Percentiles rank a stretch among this genome's conserved stretches.
These are phyloP conservation scores for Carex myosuroides DNA, from an alignment of 176 grass and related monocot species.

Conservation along the genomic window DNA sequence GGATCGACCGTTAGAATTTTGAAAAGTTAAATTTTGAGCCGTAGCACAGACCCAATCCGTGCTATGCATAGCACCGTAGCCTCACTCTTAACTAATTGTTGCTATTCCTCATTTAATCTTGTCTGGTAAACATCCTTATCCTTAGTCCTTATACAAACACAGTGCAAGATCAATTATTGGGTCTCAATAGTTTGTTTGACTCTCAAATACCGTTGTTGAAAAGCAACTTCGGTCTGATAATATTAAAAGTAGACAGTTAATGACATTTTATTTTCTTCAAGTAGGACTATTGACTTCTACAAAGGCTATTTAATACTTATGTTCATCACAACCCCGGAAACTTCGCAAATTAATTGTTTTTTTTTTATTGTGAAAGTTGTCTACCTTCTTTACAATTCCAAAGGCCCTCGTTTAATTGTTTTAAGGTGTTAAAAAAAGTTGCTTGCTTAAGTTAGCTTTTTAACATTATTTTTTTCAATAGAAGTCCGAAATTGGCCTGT, in stretches of 20 bases:
- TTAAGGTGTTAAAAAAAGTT: background rate
- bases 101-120: too few relatives aligned
- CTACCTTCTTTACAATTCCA: background rate
- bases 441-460: background rate
- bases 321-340: background rate
- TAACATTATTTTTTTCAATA: background rate
- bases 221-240: background rate
- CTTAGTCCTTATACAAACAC: too few relatives aligned
- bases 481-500: too few relatives aligned
- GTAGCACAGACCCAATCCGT: too few relatives aligned
- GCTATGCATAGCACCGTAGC: too few relatives aligned
- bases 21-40: too few relatives aligned
- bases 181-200: background rate
- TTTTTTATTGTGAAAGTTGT: background rate
- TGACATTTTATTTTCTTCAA: background rate
- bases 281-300: background rate
- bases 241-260: too few relatives aligned
- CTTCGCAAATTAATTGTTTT: background rate
- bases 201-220: background rate
- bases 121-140: too few relatives aligned
- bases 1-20: too few relatives aligned
- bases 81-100: too few relatives aligned
- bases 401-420: background rate
- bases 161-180: too few relatives aligned
- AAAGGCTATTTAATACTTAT: background rate